These are phyloP conservation scores for Colletotrichum siamense DNA, from an alignment of 2,329 filamentous ascomycete genomes.

Conservation along the genomic window DNA sequence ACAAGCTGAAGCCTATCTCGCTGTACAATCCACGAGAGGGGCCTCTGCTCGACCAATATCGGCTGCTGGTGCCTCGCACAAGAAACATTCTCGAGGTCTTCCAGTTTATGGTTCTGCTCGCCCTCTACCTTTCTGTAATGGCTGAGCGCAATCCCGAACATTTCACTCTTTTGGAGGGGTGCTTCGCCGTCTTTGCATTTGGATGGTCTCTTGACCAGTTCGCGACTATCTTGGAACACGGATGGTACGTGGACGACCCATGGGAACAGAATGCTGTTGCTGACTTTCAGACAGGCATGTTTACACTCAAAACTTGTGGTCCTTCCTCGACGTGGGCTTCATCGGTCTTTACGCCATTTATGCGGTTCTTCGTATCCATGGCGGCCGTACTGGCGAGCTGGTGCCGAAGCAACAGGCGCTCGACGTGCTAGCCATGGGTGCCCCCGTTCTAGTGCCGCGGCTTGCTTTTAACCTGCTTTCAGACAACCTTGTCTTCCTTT, in stretches of 20 bases:
- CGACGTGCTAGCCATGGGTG: constrained; percentile 80
- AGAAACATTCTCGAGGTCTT: constrained; percentile 76
- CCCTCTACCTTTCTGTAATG: constrained; percentile 77
- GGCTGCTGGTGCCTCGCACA: constrained; percentile 81
- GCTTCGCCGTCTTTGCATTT: constrained; percentile 75
- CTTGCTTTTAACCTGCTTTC: constrained; percentile 84
- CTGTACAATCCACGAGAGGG: constrained; percentile 80
- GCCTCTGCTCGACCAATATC: constrained; percentile 82
- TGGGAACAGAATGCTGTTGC: neutral
- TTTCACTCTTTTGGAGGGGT: constrained; percentile 64
- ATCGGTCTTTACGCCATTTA: constrained; percentile 75
- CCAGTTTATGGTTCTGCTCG: constrained; percentile 74
- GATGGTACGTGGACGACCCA: constrained; percentile 49
- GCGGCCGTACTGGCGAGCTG: constrained; percentile 55
- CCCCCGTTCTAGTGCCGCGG: constrained; percentile 78
- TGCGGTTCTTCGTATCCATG: constrained; percentile 70
- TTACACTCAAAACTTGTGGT: constrained; percentile 89
- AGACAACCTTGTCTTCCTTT: constrained; percentile 84
- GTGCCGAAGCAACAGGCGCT: constrained; percentile 69
- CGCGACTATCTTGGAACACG: constrained; percentile 78
- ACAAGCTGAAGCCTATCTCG: constrained; percentile 83
- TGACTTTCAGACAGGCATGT: constrained; percentile 63
- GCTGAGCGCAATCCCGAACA: constrained; percentile 63
- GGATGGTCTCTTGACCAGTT: constrained; percentile 84
- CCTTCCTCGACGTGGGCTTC: constrained; percentile 83